Evolutionary conservation across 495 filamentous ascomycete genomes (phyloP), one percentile per base, ranked within the genome.

Genomic region (Parachaetomium inaequale): DNA sequence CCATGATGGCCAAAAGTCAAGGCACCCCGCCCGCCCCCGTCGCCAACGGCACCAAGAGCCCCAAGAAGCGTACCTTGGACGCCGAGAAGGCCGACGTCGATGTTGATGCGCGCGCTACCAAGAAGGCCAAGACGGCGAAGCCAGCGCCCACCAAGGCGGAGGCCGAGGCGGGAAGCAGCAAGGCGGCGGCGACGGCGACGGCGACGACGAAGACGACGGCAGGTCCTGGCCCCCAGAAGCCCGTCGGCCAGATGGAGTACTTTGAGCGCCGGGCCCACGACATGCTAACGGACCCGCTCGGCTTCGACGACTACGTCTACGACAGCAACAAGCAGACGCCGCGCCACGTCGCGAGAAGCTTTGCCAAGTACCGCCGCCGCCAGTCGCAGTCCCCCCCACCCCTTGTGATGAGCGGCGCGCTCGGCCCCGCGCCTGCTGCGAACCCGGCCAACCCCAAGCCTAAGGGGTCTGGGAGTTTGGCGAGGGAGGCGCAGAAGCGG

Each of bases 281-380:
- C 29, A 74, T 69, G 64, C 58, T 67, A 2, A 51, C 15, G 25
- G 29, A 69, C 56, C 70, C 71, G 3, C 68, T 72, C 11, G 71
- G 55, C 32, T 72, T 63, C 50, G 68, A 72, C 49, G 71, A 74
- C 59, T 42, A 49, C 2, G 71, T 74, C 26, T 59, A 58, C 52
- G 61, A 65, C 26, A 61, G 55, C 26, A 58, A n/a, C 45, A 45
- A 52, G 51, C 55, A 52, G 15, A 10, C 25, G 7, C 50, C 47
- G 14, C 32, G 38, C 19, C 55, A 52, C 25, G 28, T n/a, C 11
- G 25, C 28, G 7, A 25, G 25, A 4, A 43, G n/a, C 28, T 63
- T 68, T 28, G 45, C 36, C 21, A 29, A 55, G 14, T 66, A 55
- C 40, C 53, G 66, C 2, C 43, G 47, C 17, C 34, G 43, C 40